Conservation (phyloP, 1,139 yeast genomes). For the Magnusiomyces suaveolens region DNA sequence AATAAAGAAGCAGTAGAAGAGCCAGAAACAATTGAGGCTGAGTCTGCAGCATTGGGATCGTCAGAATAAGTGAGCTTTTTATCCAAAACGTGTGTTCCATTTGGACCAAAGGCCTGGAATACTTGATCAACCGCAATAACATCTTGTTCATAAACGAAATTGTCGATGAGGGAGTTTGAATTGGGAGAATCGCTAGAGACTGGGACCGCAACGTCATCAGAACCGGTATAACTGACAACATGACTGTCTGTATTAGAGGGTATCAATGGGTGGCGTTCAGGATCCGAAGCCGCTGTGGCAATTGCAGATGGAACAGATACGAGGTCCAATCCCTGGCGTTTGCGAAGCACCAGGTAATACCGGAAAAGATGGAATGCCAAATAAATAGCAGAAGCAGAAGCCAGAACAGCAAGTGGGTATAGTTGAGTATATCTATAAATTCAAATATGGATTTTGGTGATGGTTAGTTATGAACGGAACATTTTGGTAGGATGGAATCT, state of each 20-base stretch:
- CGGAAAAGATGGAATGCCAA: background rate
- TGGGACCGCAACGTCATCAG: background rate
- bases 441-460: background rate
- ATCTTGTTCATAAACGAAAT: background rate
- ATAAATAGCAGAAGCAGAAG: background rate
- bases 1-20: background rate
- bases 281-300: background rate
- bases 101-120: background rate
- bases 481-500: background rate
- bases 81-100: background rate
- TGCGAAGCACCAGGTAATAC: background rate
- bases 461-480: background rate
- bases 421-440: background rate
- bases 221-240: background rate
- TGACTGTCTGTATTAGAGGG: background rate
- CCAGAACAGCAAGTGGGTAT: background rate
- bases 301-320: conserved; percentile 1
- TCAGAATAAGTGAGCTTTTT: background rate
- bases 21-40: background rate
- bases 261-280: background rate
- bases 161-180: background rate
- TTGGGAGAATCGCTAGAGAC: background rate
- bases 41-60: background rate
- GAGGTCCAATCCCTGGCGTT: background rate
- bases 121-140: background rate